Evolutionary conservation across 495 filamentous ascomycete species (phyloP), one percentile per base, ranked within the genome.

Genomic region (Pseudevernia furfuracea): DNA sequence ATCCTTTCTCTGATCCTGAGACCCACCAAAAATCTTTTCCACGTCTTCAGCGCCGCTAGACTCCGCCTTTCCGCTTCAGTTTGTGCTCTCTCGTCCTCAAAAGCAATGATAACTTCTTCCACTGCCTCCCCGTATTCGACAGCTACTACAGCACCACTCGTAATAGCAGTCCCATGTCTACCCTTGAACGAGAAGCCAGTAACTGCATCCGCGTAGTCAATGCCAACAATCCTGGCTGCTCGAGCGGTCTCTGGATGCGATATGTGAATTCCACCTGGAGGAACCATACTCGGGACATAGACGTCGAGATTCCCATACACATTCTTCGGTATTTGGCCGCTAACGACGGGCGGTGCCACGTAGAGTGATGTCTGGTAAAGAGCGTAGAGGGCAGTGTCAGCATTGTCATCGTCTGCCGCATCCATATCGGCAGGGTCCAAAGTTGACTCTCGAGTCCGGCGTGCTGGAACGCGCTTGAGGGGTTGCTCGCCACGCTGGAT

Each of bases 221-320:
- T 79, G 0, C 89, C 88, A 5, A 97, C 71, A 11, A 95, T 77
- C 60, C 81, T 84, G 28, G 91, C 91, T 1, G 92, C 92, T 44
- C 81, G 81, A 8, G 81, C 77, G n/a, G 89, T 86, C 41, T 87
- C 79, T 34, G 85, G 80, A 69, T 88, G 81, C 55, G 72, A 76
- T 59, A 92, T 78, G 71, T 99, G 90, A 44, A 81, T 79, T 1
- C 87, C 94, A 19, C 94, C 95, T 19, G 80, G 73, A 0, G 94
- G 94, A 11, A 97, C 79, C 94, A 99, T 99, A 66, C 85, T 91
- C 1, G 92, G 88, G 14, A 94, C 90, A 71, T 93, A 97, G 32
- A 97, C 70, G 71, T 97, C 94, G 49, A 97, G 70, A 68, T 99
- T 99, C 0, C 89, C 90, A 70, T 86, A 99, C 12, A 77, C 80